Evolutionary conservation across 257 asterid species (phyloP).

Genomic region (Nicotiana knightiana): DNA sequence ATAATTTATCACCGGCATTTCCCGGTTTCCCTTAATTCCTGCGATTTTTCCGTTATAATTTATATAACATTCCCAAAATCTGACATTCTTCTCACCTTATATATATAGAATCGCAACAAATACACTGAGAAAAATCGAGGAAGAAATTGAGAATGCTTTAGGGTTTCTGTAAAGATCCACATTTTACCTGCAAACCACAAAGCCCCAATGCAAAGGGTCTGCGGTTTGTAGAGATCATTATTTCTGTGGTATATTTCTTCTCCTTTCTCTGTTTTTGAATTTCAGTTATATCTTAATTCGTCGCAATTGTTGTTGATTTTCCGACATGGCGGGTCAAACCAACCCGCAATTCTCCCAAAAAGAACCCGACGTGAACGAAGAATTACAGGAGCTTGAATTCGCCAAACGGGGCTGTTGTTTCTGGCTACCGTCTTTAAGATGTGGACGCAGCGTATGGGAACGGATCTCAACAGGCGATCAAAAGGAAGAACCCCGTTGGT

Average conservation of each 20-base stretch:
- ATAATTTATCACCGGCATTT: conserved; percentile 10
- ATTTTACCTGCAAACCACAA: background rate
- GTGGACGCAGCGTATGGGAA: conserved; percentile 50
- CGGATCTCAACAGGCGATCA: conserved; percentile 38
- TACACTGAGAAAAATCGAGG: background rate
- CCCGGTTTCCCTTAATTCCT: conserved; percentile 18
- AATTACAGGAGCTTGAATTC: conserved; percentile 30
- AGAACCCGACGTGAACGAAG: conserved; percentile 24
- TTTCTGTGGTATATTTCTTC: background rate
- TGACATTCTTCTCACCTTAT: background rate
- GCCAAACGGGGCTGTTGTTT: conserved; percentile 48
- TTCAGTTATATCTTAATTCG: background rate
- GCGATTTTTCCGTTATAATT: background rate
- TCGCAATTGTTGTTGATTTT: background rate
- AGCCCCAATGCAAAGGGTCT: background rate
- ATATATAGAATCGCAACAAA: background rate
- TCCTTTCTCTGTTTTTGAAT: background rate
- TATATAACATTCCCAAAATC: background rate
- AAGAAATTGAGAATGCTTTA: background rate
- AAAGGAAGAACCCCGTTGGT: conserved; percentile 39
- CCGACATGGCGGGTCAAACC: conserved; percentile 27
- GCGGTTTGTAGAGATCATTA: conserved; percentile 11
- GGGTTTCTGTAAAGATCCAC: background rate
- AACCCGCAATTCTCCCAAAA: conserved; percentile 22
- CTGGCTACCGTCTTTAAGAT: conserved; percentile 47